Conservation (phyloP, 129 eudicot species). For the Kitagawia praeruptora region DNA sequence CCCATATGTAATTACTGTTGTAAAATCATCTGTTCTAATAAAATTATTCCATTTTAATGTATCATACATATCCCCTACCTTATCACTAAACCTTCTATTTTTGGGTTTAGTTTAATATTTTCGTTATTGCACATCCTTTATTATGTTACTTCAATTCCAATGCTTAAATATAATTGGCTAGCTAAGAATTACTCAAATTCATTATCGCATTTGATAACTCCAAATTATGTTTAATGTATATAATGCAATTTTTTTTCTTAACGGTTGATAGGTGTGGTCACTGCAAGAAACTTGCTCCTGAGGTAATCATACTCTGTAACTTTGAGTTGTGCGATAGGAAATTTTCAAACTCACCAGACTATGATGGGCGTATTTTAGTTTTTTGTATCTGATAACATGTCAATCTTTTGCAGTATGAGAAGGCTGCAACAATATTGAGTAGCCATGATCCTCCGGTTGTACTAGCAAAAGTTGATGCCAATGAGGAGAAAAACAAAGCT, state of each 20-base stretch:
- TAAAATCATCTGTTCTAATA: neutral
- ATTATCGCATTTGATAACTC: neutral
- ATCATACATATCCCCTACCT: too few species aligned
- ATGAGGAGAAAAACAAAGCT: slow-evolving; percentile 60
- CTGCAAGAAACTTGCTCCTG: slow-evolving; percentile 81
- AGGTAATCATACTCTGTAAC: slow-evolving; percentile 31
- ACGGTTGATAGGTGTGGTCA: slow-evolving; percentile 74
- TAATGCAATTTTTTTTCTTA: neutral
- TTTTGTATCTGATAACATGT: slow-evolving; percentile 7
- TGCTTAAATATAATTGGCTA: neutral
- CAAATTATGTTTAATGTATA: neutral
- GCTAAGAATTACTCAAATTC: neutral
- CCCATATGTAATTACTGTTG: neutral
- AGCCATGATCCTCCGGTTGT: slow-evolving; percentile 45
- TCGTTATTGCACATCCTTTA: neutral
- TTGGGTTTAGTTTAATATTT: neutral
- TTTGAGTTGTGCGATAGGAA: neutral
- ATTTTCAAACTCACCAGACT: neutral
- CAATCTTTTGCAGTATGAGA: slow-evolving; percentile 48
- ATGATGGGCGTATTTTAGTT: neutral
- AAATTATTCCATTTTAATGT: neutral
- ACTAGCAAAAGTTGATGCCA: slow-evolving; percentile 78
- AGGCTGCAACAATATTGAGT: slow-evolving; percentile 66
- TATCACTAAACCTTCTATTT: too few species aligned
- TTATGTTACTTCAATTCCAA: neutral